Conservation (phyloP, 306 rosid genomes). For the Styphnolobium japonicum region DNA sequence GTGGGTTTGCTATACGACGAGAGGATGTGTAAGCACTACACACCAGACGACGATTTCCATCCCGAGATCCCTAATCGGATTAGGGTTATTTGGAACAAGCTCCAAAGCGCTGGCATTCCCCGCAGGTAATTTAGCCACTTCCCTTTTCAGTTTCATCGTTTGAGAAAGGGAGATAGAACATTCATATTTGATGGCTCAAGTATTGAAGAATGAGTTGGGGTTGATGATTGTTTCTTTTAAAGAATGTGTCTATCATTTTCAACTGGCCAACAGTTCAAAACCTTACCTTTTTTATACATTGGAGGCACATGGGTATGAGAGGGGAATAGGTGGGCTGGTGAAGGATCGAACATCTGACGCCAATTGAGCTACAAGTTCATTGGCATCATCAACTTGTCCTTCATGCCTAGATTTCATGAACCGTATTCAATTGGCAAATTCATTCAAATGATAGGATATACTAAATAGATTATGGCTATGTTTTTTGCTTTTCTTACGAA, state of each 20-base stretch:
- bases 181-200: neutral
- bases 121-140: slow-evolving; percentile 62
- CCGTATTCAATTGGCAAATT: too few relatives aligned
- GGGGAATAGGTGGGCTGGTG: too few relatives aligned
- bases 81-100: slow-evolving; percentile 71
- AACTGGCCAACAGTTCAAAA: too few relatives aligned
- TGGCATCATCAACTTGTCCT: neutral
- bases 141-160: neutral
- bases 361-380: too few relatives aligned
- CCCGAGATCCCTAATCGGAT: slow-evolving; percentile 81
- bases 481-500: too few relatives aligned
- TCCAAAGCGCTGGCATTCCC: slow-evolving; percentile 49
- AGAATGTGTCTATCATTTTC: neutral
- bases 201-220: neutral
- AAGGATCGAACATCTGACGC: too few relatives aligned
- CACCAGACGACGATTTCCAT: slow-evolving; percentile 51
- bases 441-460: too few relatives aligned
- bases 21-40: slow-evolving; percentile 72
- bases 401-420: too few relatives aligned
- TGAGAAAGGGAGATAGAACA: neutral
- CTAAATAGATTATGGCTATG: neutral
- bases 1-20: slow-evolving; percentile 80
- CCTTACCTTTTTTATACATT: too few relatives aligned
- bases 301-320: too few relatives aligned
- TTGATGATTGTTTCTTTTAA: neutral